Evolutionary conservation across 2,329 filamentous ascomycete genomes (phyloP), one percentile per base, ranked within the genome.

Genomic region (Dichotomopilus funicola): DNA sequence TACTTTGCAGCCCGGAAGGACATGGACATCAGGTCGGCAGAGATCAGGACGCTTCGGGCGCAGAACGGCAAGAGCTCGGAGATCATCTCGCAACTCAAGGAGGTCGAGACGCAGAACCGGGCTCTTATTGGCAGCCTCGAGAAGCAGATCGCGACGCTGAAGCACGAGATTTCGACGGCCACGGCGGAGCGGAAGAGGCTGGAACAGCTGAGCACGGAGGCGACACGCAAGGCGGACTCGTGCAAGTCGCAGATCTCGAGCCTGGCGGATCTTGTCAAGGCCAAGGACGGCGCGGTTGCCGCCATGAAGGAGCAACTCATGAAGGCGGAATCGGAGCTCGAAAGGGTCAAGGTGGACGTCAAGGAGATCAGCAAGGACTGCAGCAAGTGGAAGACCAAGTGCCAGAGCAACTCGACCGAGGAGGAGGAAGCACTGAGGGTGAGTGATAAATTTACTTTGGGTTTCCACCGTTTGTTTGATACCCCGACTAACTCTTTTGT

Each of bases 1-100:
- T 99, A 95, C 69, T 97, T 97, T 70, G 89, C 89, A 1, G 90
- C 91, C 7, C 91, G 95, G 78, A 96, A 96, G 69, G 87, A 91
- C 63, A 95, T 92, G 67, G 92, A 97, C 66, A 86, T 88, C 45
- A 81, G 90, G 50, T 87, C 91, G 56, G 79, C 82, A 56, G 92
- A 97, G 72, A 86, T 95, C 47, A 81, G 88, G 63, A 81, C 86
- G 3, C 75, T 96, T 56, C 85, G 90, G 58, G 79, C 84, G 59
- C 91, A 97, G 69, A 95, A 92, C 67, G 79, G 82, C 48, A 95
- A 95, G 72, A 95, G 89, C 55, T 91, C 90, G 0, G 94, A 97
- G 68, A 95, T 97, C 57, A 91, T 99, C 43, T 81, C 90, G 0
- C 89, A 95, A 63, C 77, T 97, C 54, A 99, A 99, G 75, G 92